Percentiles rank a stretch among this genome's conserved stretches.
Evolutionary conservation across 371 early-diverging fungal genomes (phyloP).

Genomic region (Mortierella sp.): DNA sequence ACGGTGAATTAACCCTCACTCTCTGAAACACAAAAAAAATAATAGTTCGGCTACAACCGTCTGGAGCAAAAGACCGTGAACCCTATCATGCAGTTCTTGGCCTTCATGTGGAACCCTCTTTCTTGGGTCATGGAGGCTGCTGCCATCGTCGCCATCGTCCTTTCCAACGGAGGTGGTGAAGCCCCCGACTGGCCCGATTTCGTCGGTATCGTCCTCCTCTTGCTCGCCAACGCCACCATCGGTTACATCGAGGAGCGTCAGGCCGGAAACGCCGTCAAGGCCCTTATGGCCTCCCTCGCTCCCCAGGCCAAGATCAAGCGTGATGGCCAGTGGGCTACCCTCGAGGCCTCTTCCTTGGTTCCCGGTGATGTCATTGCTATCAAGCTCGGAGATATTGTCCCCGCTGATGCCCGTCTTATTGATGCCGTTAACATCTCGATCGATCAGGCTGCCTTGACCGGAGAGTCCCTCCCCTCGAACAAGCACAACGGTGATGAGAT

Average conservation of each 20-base stretch:
- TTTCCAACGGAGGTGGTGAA: constrained; percentile 75
- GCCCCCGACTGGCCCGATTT: constrained; percentile 82
- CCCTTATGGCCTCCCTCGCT: constrained; percentile 80
- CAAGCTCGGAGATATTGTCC: constrained; percentile 94
- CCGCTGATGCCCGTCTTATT: constrained; percentile 91
- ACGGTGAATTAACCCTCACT: background rate
- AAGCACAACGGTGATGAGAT: constrained; percentile 85
- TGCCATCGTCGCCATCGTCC: constrained; percentile 78
- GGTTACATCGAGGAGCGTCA: constrained; percentile 91
- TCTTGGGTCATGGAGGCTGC: constrained; percentile 88
- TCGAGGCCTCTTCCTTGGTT: constrained; percentile 82
- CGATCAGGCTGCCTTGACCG: constrained; percentile 97
- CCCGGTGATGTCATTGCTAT: constrained; percentile 93
- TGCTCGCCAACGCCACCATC: constrained; percentile 90
- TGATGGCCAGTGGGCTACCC: constrained; percentile 81
- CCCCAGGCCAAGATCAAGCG: constrained; percentile 87
- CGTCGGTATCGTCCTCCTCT: constrained; percentile 84
- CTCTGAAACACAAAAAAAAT: background rate
- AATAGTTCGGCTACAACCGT: constrained; percentile 75
- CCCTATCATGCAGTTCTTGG: constrained; percentile 85
- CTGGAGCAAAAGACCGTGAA: constrained; percentile 83
- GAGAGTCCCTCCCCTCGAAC: constrained; percentile 91
- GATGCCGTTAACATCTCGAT: constrained; percentile 85
- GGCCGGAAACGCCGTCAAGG: constrained; percentile 92
- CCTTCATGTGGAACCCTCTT: constrained; percentile 88